Evolutionary conservation across 2,329 filamentous ascomycete species (phyloP).

Genomic region (Aspergillus sp.): DNA sequence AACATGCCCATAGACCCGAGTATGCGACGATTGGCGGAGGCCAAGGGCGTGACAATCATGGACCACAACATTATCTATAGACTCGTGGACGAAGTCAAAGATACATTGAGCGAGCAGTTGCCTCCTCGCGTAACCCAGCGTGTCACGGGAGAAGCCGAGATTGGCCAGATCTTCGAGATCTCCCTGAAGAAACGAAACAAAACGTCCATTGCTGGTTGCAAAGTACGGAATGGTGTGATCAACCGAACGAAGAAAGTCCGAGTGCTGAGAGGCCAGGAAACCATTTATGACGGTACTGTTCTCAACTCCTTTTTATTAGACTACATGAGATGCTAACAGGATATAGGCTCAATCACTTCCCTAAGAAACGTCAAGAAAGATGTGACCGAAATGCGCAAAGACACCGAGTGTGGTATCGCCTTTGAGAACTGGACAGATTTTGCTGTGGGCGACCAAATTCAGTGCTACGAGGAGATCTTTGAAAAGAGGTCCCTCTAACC

Average conservation of each 20-base stretch:
- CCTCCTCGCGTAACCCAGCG: slow-evolving; percentile 67
- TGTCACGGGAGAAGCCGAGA: slow-evolving; percentile 85
- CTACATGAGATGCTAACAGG: slow-evolving; percentile 1
- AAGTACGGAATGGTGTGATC: slow-evolving; percentile 79
- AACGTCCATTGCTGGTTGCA: slow-evolving; percentile 83
- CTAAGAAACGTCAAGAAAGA: slow-evolving; percentile 95
- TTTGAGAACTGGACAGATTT: slow-evolving; percentile 82
- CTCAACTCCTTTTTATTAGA: neutral
- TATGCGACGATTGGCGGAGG: slow-evolving; percentile 71
- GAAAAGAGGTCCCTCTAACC: slow-evolving; percentile 66
- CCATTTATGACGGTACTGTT: slow-evolving; percentile 79
- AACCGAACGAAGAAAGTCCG: slow-evolving; percentile 67
- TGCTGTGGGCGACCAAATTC: slow-evolving; percentile 79
- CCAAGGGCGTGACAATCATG: slow-evolving; percentile 74
- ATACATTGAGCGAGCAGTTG: slow-evolving; percentile 70
- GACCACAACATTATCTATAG: slow-evolving; percentile 73
- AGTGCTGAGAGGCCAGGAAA: slow-evolving; percentile 71
- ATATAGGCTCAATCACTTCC: slow-evolving; percentile 72
- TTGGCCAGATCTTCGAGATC: slow-evolving; percentile 82
- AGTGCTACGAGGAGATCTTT: slow-evolving; percentile 78
- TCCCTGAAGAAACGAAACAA: slow-evolving; percentile 72
- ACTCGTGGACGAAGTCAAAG: slow-evolving; percentile 55
- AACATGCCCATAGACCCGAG: slow-evolving; percentile 72
- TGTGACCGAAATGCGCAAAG: slow-evolving; percentile 85
- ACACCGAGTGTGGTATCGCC: slow-evolving; percentile 87